These are phyloP conservation scores for Ceratocystis papillata DNA, from an alignment of 2,329 filamentous ascomycete species.

Conservation along the genomic window DNA sequence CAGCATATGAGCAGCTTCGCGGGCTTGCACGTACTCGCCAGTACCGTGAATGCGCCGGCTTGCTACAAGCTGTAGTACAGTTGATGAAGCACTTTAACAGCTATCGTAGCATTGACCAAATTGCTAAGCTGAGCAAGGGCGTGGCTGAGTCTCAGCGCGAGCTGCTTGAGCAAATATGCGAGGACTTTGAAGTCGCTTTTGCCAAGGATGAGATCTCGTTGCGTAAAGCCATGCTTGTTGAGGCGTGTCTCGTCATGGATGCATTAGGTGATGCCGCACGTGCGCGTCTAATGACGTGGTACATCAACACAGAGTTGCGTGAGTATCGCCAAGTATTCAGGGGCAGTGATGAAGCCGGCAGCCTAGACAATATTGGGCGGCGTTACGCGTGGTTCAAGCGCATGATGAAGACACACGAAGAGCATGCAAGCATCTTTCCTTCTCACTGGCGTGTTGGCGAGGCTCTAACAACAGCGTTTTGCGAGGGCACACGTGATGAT, in stretches of 20 bases:
- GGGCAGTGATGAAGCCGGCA: constrained; percentile 92
- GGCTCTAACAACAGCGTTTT: constrained; percentile 80
- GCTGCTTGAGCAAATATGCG: constrained; percentile 92
- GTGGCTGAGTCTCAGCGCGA: constrained; percentile 90
- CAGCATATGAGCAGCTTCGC: constrained; percentile 92
- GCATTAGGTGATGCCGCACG: constrained; percentile 81
- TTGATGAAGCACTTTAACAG: constrained; percentile 98
- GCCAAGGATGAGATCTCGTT: constrained; percentile 70
- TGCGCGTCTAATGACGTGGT: constrained; percentile 80
- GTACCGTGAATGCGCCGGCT: constrained; percentile 86
- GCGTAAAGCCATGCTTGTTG: constrained; percentile 60
- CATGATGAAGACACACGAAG: constrained; percentile 91
- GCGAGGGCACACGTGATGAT: constrained; percentile 88
- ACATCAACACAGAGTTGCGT: constrained; percentile 90
- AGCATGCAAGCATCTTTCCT: constrained; percentile 82
- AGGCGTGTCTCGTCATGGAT: constrained; percentile 90
- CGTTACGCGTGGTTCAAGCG: constrained; percentile 94
- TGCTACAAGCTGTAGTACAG: constrained; percentile 90
- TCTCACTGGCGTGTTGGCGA: constrained; percentile 82
- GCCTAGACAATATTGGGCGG: constrained; percentile 88
- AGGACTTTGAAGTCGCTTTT: constrained; percentile 95
- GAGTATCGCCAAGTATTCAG: constrained; percentile 95
- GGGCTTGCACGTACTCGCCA: constrained; percentile 74
- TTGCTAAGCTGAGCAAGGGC: constrained; percentile 81
- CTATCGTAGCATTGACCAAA: constrained; percentile 95